These are phyloP conservation scores for Colletotrichum chrysophilum DNA, from an alignment of 2,329 filamentous ascomycete species.

Conservation along the genomic window DNA sequence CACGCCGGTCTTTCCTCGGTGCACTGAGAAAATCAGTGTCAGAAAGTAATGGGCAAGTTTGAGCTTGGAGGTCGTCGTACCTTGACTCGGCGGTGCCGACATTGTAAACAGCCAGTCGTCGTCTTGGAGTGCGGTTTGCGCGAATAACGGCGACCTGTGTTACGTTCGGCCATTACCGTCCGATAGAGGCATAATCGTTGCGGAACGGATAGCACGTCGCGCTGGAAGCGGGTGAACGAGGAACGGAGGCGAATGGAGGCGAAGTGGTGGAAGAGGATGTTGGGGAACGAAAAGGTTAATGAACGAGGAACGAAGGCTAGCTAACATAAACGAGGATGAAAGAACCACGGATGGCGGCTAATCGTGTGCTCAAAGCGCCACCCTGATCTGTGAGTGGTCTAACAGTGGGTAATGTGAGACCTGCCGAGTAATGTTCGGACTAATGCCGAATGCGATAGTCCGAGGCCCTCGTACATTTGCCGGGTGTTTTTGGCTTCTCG, in stretches of 20 bases:
- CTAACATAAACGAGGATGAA: constrained; percentile 25
- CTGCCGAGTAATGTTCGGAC: background rate
- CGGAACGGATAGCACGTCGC: background rate
- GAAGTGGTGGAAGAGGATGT: background rate
- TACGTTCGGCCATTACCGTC: background rate
- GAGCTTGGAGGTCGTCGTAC: background rate
- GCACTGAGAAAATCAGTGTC: background rate
- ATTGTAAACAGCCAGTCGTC: constrained; percentile 17
- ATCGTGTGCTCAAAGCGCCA: background rate
- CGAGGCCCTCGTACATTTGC: background rate
- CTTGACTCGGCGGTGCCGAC: constrained; percentile 23
- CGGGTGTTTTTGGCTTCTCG: background rate
- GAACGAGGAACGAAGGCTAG: background rate
- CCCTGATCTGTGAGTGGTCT: background rate
- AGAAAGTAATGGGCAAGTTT: background rate
- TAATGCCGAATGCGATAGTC: background rate
- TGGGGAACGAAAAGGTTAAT: background rate
- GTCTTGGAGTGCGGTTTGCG: constrained; percentile 21
- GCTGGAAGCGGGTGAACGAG: background rate
- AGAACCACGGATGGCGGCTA: background rate
- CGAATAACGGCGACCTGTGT: background rate
- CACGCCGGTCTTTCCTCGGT: constrained; percentile 19
- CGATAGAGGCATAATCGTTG: background rate
- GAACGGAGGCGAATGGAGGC: background rate
- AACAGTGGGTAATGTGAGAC: background rate